Evolutionary conservation across 2,329 filamentous ascomycete species (phyloP).

Genomic region (Fusarium drepaniforme): DNA sequence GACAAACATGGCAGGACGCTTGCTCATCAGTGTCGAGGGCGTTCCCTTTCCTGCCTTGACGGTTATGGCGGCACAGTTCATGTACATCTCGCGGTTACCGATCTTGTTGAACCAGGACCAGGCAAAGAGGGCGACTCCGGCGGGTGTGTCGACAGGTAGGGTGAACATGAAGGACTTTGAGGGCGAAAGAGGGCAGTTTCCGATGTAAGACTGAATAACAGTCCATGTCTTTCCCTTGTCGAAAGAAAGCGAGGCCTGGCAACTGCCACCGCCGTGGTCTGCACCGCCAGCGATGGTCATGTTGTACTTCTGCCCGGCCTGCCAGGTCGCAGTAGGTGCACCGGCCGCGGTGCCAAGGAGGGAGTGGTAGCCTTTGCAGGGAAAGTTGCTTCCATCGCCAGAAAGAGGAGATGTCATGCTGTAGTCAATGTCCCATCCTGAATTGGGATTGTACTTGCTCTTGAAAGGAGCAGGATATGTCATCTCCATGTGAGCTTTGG

Average conservation of each 20-base stretch:
- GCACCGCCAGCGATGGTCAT: conserved; percentile 73
- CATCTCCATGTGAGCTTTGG: conserved; percentile 68
- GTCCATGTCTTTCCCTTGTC: conserved; percentile 77
- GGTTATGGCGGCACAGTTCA: conserved; percentile 81
- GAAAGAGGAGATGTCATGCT: conserved; percentile 77
- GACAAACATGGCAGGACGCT: conserved; percentile 76
- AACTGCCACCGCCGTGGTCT: conserved; percentile 77
- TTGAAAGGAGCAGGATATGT: conserved; percentile 62
- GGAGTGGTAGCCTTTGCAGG: conserved; percentile 76
- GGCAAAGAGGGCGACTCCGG: conserved; percentile 72
- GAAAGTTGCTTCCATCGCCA: conserved; percentile 72
- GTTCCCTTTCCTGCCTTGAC: conserved; percentile 58
- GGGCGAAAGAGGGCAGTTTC: conserved; percentile 60
- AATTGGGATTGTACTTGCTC: conserved; percentile 63
- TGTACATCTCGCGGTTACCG: conserved; percentile 87
- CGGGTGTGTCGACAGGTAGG: conserved; percentile 61
- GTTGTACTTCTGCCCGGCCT: conserved; percentile 71
- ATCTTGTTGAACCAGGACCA: conserved; percentile 85
- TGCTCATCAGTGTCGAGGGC: conserved; percentile 55
- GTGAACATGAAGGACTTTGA: conserved; percentile 71
- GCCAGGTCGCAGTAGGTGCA: conserved; percentile 69
- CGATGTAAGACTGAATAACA: conserved; percentile 70
- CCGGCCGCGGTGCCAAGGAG: conserved; percentile 62
- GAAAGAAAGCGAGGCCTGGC: conserved; percentile 80
- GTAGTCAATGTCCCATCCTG: conserved; percentile 70